Evolutionary conservation across 2,329 filamentous ascomycete species (phyloP).

Genomic region (Corynespora cassiicola): DNA sequence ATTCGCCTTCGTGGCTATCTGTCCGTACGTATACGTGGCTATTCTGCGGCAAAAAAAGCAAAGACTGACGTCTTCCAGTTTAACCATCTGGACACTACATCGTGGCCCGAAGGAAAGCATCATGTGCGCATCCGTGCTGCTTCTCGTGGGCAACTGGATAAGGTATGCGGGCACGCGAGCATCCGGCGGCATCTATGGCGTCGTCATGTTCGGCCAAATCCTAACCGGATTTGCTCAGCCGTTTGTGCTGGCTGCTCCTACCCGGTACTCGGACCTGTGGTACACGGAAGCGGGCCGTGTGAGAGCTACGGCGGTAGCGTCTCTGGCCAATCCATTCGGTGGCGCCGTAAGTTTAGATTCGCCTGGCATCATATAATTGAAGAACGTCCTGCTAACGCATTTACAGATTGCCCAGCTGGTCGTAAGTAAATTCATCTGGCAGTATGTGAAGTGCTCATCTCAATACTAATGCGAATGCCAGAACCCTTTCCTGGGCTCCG

Average conservation of each 20-base stretch:
- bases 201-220: conserved; percentile 91
- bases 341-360: conserved; percentile 73
- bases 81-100: conserved; percentile 79
- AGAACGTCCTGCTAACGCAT: conserved; percentile 10
- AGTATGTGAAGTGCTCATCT: too few relatives aligned
- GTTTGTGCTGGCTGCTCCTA: conserved; percentile 88
- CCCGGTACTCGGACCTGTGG: conserved; percentile 92
- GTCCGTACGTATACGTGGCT: conserved; percentile 68
- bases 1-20: conserved; percentile 78
- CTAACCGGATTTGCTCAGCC: conserved; percentile 88
- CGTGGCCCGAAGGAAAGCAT: conserved; percentile 81
- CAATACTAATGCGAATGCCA: too few relatives aligned
- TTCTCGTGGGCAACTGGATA: conserved; percentile 89
- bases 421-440: too few relatives aligned
- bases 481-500: conserved; percentile 77
- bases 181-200: conserved; percentile 69
- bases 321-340: conserved; percentile 87
- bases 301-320: conserved; percentile 83
- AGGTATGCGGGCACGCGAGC: conserved; percentile 74
- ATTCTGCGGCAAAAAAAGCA: conserved; percentile 58
- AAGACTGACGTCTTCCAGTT: conserved; percentile 25
- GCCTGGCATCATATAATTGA: too few relatives aligned
- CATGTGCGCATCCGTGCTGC: conserved; percentile 72
- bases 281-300: conserved; percentile 86
- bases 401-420: conserved; percentile 74